phyloP scores from a whole-genome alignment of 1,284 basidiomycete species.

The Fomitopsis schrenkii region DNA sequence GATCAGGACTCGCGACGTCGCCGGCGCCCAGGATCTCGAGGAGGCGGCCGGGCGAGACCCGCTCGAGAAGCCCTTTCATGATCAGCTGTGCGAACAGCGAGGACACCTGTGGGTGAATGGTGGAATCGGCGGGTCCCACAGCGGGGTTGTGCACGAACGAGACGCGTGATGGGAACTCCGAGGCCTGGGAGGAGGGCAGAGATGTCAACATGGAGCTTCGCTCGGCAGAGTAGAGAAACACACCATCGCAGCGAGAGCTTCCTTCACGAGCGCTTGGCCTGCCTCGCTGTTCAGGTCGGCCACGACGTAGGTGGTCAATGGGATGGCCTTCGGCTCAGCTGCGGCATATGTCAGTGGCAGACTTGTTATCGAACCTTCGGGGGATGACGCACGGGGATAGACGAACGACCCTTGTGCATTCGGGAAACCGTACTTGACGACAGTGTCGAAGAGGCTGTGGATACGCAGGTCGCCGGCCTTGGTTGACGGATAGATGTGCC shows the following conservation, averaged over 20 bases:
- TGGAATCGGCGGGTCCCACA: conserved; percentile 10
- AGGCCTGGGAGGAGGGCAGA: not conserved
- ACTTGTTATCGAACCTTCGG: not conserved
- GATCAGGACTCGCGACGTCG: not conserved
- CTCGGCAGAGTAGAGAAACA: conserved; percentile 14
- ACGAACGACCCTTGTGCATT: conserved; percentile 45
- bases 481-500: conserved; percentile 56
- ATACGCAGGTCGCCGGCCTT: conserved; percentile 44
- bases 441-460: conserved; percentile 47
- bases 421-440: conserved; percentile 36
- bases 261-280: conserved; percentile 54
- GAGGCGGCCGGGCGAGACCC: conserved; percentile 33
- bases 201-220: not conserved
- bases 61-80: conserved; percentile 33
- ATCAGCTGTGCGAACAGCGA: conserved; percentile 46
- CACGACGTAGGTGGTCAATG: conserved; percentile 64
- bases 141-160: conserved; percentile 66
- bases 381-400: conserved; percentile 50
- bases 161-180: conserved; percentile 43
- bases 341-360: not conserved
- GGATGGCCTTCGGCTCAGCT: conserved; percentile 36
- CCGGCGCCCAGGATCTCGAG: conserved; percentile 34
- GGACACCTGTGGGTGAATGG: conserved; percentile 25
- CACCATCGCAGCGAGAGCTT: conserved; percentile 67
- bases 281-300: conserved; percentile 73